A percentile compares a stretch with the other conserved stretches of the same genome.
Conservation (phyloP, 805 yeast genomes). For the Candida jianshihensis region DNA sequence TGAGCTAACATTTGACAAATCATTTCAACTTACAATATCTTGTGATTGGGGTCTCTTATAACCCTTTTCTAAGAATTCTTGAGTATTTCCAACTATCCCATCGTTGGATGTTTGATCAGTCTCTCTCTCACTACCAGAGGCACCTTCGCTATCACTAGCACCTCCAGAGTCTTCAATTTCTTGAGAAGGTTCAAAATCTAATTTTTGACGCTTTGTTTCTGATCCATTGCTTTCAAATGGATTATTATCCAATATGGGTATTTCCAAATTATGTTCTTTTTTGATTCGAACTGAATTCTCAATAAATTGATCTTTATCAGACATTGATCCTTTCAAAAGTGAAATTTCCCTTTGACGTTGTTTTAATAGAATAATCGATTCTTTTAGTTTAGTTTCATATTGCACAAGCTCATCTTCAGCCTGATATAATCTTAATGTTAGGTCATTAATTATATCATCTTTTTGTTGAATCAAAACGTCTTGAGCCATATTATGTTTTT, state of each 20-base stretch:
- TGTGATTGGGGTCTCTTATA: too few relatives aligned
- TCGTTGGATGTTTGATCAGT: too few relatives aligned
- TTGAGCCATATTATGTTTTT: not conserved
- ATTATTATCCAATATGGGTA: not conserved
- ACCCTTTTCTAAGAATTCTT: too few relatives aligned
- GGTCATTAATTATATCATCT: not conserved
- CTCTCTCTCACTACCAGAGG: too few relatives aligned
- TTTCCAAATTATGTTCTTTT: not conserved
- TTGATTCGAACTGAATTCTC: not conserved
- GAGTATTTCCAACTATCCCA: too few relatives aligned
- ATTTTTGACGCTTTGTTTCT: too few relatives aligned
- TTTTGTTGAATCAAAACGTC: not conserved
- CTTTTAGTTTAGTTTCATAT: not conserved
- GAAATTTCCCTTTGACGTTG: not conserved
- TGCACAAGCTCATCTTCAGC: not conserved
- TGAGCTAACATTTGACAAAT: too few relatives aligned
- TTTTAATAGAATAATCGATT: not conserved
- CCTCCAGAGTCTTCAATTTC: too few relatives aligned
- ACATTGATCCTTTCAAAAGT: not conserved
- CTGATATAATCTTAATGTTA: not conserved
- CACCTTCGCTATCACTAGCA: too few relatives aligned
- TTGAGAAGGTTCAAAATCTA: too few relatives aligned
- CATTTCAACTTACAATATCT: too few relatives aligned
- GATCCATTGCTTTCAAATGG: not conserved
- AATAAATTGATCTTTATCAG: not conserved